A percentile compares a stretch with the other conserved stretches of the same genome.
Evolutionary conservation across 495 filamentous ascomycete genomes (phyloP).

Genomic region (Bacidia rubella): DNA sequence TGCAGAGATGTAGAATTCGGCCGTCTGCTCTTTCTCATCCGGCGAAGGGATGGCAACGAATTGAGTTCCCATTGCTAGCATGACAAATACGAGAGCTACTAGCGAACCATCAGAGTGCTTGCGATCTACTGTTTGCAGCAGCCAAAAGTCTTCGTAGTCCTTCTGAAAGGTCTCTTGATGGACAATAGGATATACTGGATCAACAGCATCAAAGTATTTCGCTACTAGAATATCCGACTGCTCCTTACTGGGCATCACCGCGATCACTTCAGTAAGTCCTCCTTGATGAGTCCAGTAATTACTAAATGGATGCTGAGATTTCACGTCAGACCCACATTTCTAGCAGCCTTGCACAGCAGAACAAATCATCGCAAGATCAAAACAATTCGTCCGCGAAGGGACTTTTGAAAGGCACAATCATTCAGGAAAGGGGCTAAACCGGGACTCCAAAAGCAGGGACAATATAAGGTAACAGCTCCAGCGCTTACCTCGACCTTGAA

Average conservation of each 20-base stretch:
- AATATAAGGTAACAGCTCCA: no score
- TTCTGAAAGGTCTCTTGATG: constrained; percentile 50
- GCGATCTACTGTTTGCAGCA: constrained; percentile 35
- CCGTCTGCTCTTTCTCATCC: constrained; percentile 47
- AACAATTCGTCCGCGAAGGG: no score
- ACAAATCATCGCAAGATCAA: no score
- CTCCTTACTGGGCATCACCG: constrained; percentile 52
- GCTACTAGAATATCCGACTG: constrained; percentile 57
- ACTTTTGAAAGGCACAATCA: no score
- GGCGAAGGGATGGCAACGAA: constrained; percentile 46
- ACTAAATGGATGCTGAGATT: constrained; percentile 13
- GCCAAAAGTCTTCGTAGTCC: constrained; percentile 63
- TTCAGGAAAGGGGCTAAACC: no score
- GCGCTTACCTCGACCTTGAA: constrained; percentile 33
- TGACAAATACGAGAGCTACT: constrained; percentile 50
- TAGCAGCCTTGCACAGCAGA: no score
- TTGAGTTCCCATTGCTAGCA: constrained; percentile 60
- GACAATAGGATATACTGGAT: constrained; percentile 62
- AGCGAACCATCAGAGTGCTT: constrained; percentile 41
- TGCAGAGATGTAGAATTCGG: constrained; percentile 64
- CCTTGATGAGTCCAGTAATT: constrained; percentile 70
- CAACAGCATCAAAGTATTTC: constrained; percentile 60
- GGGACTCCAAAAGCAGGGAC: no score
- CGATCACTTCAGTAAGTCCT: constrained; percentile 55
- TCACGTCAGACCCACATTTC: not conserved